Evolutionary conservation across 352 stramenopile genomes (phyloP).

Genomic region (Globisporangium heterothallicum): DNA sequence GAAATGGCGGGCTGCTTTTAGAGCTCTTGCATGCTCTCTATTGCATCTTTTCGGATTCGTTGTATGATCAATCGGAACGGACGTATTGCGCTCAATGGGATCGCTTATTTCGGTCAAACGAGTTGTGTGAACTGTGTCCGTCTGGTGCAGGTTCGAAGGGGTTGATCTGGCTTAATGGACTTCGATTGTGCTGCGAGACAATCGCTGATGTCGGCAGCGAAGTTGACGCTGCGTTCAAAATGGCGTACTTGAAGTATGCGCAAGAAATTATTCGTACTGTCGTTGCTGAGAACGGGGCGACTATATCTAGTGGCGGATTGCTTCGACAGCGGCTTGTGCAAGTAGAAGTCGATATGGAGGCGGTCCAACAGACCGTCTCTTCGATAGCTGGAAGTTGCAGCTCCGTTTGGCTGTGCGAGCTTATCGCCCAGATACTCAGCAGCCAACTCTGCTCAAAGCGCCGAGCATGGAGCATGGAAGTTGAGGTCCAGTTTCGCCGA

Average conservation of each 20-base stretch:
- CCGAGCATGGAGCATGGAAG: constrained; percentile 3
- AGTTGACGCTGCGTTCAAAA: constrained; percentile 16
- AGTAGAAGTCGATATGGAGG: constrained; percentile 14
- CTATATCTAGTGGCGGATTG: constrained; percentile 28
- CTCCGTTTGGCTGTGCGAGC: constrained; percentile 17
- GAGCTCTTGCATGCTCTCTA: constrained; percentile 12
- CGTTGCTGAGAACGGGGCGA: constrained; percentile 23
- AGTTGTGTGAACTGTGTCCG: background rate
- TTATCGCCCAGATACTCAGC: constrained; percentile 21
- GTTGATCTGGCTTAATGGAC: background rate
- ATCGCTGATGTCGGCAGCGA: background rate
- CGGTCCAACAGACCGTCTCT: constrained; percentile 17
- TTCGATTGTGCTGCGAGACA: background rate
- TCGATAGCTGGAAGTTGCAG: constrained; percentile 22
- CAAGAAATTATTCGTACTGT: constrained; percentile 15
- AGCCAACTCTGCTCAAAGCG: background rate
- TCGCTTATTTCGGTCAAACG: constrained; percentile 3
- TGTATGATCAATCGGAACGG: background rate
- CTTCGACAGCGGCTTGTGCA: constrained; percentile 15
- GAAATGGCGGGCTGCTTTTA: constrained; percentile 10
- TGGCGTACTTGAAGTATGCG: constrained; percentile 24
- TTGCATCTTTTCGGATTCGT: constrained; percentile 10
- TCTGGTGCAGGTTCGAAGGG: background rate
- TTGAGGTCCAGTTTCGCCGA: constrained; percentile 6
- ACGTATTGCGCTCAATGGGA: constrained; percentile 10